A percentile compares a stretch with the other conserved stretches of the same genome.
Conservation (phyloP, 148 eudicot species). For the Polygonum maritimum region DNA sequence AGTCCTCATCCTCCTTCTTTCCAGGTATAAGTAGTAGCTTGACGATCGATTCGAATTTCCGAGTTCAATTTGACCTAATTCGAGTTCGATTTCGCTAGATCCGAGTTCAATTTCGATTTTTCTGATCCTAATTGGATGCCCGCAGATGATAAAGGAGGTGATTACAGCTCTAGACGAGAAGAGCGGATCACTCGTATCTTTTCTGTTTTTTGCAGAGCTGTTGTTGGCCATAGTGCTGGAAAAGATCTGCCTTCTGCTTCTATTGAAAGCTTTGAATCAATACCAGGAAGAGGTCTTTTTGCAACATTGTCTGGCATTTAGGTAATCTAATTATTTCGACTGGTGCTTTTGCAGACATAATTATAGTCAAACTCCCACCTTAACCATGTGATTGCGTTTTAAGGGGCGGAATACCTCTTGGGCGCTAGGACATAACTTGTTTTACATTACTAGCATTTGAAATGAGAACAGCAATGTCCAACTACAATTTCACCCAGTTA, state of each 20-base stretch:
- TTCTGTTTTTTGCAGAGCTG: conserved; percentile 66
- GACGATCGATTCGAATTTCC: too few relatives aligned
- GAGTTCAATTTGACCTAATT: too few relatives aligned
- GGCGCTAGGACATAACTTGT: background rate
- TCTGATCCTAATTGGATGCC: too few relatives aligned
- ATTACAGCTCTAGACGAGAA: too few relatives aligned
- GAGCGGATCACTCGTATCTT: too few relatives aligned
- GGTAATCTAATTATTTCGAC: conserved; percentile 35
- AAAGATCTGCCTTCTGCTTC: conserved; percentile 68
- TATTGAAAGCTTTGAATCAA: conserved; percentile 78
- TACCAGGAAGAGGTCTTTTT: conserved; percentile 92
- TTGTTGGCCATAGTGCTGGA: conserved; percentile 82
- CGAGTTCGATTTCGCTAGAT: too few relatives aligned
- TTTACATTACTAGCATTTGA: background rate
- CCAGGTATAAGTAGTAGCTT: too few relatives aligned
- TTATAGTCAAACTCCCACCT: background rate
- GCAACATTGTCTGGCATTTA: conserved; percentile 75
- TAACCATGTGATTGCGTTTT: background rate
- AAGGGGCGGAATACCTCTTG: background rate
- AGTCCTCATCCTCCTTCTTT: too few relatives aligned
- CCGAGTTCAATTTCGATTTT: too few relatives aligned
- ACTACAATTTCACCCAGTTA: background rate
- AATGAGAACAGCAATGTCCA: background rate
- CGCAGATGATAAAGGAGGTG: too few relatives aligned
- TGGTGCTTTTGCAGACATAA: background rate